Conservation (phyloP, 306 rosid genomes). For the Quillaja saponaria region DNA sequence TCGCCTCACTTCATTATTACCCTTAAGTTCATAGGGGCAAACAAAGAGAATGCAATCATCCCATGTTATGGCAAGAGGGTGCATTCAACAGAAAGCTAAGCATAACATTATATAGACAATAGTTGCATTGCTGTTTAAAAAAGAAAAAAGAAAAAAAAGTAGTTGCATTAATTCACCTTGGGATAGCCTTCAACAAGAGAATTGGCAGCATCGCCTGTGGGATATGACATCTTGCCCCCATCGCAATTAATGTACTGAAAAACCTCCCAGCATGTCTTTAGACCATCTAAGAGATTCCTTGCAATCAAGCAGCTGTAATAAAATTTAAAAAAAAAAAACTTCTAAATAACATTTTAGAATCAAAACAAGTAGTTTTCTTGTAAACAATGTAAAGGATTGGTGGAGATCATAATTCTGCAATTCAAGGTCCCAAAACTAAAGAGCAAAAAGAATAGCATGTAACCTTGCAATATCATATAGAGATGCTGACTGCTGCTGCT, state of each 20-base stretch:
- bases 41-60: constrained; percentile 10
- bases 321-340: constrained; percentile 19
- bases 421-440: background rate
- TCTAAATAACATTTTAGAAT: constrained; percentile 25
- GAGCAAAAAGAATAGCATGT: too few species aligned
- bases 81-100: constrained; percentile 24
- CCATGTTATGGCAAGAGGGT: constrained; percentile 26
- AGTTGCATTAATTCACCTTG: constrained; percentile 62
- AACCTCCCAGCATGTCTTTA: constrained; percentile 93
- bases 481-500: too few species aligned
- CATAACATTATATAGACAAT: too few species aligned
- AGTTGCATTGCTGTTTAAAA: background rate
- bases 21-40: constrained; percentile 50
- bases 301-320: constrained; percentile 85
- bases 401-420: constrained; percentile 18
- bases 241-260: constrained; percentile 84
- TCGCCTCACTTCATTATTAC: constrained; percentile 85
- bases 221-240: constrained; percentile 70
- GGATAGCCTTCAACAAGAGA: constrained; percentile 81
- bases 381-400: constrained; percentile 7
- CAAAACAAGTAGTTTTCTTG: constrained; percentile 1
- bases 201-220: constrained; percentile 79
- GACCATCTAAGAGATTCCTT: constrained; percentile 83
- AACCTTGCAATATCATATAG: too few species aligned
- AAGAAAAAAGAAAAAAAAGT: too few species aligned